Conservation (phyloP, 1,139 yeast species). For the Hemisphaericaspora lyxosophila region DNA sequence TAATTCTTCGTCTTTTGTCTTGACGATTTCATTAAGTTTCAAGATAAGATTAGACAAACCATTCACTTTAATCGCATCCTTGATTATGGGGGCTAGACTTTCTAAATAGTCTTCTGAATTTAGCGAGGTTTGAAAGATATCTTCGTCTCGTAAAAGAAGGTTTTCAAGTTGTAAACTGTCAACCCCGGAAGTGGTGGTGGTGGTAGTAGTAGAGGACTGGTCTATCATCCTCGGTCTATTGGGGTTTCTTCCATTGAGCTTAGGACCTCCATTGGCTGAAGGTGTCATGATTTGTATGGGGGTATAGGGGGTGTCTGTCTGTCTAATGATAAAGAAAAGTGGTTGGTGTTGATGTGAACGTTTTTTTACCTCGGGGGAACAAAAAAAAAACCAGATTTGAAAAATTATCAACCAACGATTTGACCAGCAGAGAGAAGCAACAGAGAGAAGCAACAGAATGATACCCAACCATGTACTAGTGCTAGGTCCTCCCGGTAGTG, state of each 20-base stretch:
- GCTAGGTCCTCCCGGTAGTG: conserved; percentile 39
- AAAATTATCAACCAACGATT: no score
- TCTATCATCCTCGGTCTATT: no score
- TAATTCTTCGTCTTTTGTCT: conserved; percentile 63
- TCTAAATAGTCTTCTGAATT: conserved; percentile 74
- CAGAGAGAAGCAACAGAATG: conserved; percentile 14
- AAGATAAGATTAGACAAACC: conserved; percentile 57
- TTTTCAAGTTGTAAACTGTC: conserved; percentile 42
- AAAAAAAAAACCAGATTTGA: no score
- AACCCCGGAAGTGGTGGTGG: conserved; percentile 6
- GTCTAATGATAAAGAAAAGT: conserved; percentile 1
- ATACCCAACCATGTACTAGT: conserved; percentile 37
- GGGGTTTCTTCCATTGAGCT: background rate
- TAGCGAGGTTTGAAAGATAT: conserved; percentile 48
- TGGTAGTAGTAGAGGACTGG: conserved; percentile 3
- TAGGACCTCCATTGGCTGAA: conserved; percentile 2
- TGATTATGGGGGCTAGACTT: conserved; percentile 76
- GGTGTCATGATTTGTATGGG: background rate
- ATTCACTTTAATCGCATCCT: conserved; percentile 59
- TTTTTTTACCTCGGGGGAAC: no score
- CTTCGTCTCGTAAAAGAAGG: conserved; percentile 44
- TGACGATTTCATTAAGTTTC: conserved; percentile 56
- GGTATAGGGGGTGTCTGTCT: background rate
- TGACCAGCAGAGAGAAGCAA: background rate
- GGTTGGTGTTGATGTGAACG: no score